Base-by-base conservation (phyloP, 1,139 yeast genomes). In the Zygoascus sp. region DNA sequence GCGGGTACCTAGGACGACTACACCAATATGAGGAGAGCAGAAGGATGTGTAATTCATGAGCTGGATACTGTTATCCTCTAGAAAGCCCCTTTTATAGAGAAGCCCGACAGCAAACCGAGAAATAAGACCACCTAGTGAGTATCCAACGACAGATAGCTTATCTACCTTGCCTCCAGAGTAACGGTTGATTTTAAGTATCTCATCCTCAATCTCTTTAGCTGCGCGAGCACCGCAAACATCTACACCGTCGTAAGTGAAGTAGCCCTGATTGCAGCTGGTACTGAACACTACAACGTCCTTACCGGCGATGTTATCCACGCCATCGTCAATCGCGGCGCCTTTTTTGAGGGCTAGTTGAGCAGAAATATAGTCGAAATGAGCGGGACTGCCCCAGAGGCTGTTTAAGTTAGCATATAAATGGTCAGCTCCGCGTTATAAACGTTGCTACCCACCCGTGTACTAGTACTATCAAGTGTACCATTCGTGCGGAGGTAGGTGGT, bases 11-110 rank as follows among this genome's bases (percentile, higher is more conserved):
- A 92, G 84, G 15, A 83, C 80, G 47, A 78, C 66, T 1, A 77
- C 84, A 2, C 95, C 96, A 1, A 85, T 85, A 63, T 87, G 95
- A 1, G 96, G 96, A 0, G 88, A 72, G 57, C 92, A 84, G 58
- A 87, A 82, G 1, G 92, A 80, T 8, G 84, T 76, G 60, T 83
- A 84, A 55, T 53, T 53, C 35, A 62, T 59, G 7, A 72, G 71
- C 38, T 53, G 54, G 19, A 69, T 55, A 2, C 36, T 57, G 45
- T 76, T 70, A n/a, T 28, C 21, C 11, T 17, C 28, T 59, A 87
- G 85, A 51, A 73, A 70, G 1, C 76, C 76, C 44, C 74, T 73
- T 47, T 73, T 70, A 54, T 76, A 69, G 43, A 88, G 68, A 16
- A 84, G 66, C 0, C 96, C 96, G 40, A 85, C 66, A 5, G 92